Base-by-base conservation (phyloP, 306 rosid species). In the Sicyos baderoa region DNA sequence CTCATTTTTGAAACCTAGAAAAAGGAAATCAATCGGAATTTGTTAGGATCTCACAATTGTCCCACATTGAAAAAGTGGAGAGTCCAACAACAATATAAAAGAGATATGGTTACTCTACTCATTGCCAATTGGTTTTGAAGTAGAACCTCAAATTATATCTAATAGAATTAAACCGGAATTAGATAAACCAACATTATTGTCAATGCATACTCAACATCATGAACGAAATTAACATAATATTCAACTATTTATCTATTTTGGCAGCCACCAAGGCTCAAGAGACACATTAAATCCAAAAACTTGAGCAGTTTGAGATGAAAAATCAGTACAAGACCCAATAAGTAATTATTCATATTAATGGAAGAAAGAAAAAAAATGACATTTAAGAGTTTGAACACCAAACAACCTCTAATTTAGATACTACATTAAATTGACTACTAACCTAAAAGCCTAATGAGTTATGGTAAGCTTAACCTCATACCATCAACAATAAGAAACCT, bases 1-100 rank as follows among this genome's bases (percentile, higher is more conserved):
- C 99, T 93, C 87, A 85, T 82, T 75, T 86, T 85, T 22, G 83
- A 66, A 76, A 89, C 89, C 99, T 93, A 58, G 44, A 77, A 23
- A 9, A 68, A n/a, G 56, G 18, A 17, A 52, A 25, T 51, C 14
- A 49, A 12, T 4, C 53, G 21, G 27, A 25, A 18, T 49, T 47
- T n/a, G n/a, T n/a, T n/a, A n/a, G n/a, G n/a, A n/a, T n/a, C n/a
- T n/a, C n/a, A n/a, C n/a, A n/a, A n/a, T n/a, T n/a, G n/a, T n/a
- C n/a, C n/a, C n/a, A n/a, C n/a, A n/a, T n/a, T n/a, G n/a, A n/a
- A n/a, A n/a, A n/a, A n/a, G n/a, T n/a, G n/a, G n/a, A n/a, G n/a
- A n/a, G n/a, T n/a, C n/a, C n/a, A n/a, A n/a, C n/a, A n/a, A n/a
- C n/a, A n/a, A n/a, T n/a, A n/a, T n/a, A n/a, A n/a, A n/a, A n/a